Conservation (phyloP, 768 basidiomycete species). For the Termitomyces sp. region DNA sequence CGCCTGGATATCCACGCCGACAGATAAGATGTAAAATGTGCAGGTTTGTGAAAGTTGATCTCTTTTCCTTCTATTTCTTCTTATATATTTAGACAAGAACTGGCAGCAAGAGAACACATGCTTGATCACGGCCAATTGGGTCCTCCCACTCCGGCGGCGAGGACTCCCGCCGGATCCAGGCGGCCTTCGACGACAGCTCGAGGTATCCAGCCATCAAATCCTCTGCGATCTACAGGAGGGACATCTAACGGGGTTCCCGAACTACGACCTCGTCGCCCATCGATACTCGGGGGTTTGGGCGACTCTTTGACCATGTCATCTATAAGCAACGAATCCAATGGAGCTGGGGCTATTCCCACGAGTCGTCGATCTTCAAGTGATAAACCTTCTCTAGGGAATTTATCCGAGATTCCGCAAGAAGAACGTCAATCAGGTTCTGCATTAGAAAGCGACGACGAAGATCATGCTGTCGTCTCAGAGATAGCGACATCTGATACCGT, state of each 20-base stretch:
- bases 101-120: slow-evolving; percentile 92
- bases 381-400: slow-evolving; percentile 9
- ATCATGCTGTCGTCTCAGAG: background rate
- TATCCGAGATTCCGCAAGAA: slow-evolving; percentile 16
- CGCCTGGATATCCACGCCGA: slow-evolving; percentile 46
- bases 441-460: slow-evolving; percentile 37
- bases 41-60: slow-evolving; percentile 38
- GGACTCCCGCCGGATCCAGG: slow-evolving; percentile 35
- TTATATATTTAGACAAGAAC: slow-evolving; percentile 52
- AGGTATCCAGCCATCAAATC: slow-evolving; percentile 20
- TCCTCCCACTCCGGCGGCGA: slow-evolving; percentile 52
- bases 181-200: slow-evolving; percentile 18
- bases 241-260: slow-evolving; percentile 12
- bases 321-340: slow-evolving; percentile 19
- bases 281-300: slow-evolving; percentile 20
- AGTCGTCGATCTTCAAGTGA: slow-evolving; percentile 14
- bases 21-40: slow-evolving; percentile 93
- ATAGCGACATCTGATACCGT: slow-evolving; percentile 1
- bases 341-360: background rate
- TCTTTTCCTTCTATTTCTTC: background rate
- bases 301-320: slow-evolving; percentile 37
- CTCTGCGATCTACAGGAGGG: slow-evolving; percentile 18
- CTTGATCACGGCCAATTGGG: slow-evolving; percentile 82
- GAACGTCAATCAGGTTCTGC: slow-evolving; percentile 46
- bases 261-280: slow-evolving; percentile 27